These are phyloP conservation scores for Malus hybrid DNA, from an alignment of 331 rosid genomes.

Conservation along the genomic window DNA sequence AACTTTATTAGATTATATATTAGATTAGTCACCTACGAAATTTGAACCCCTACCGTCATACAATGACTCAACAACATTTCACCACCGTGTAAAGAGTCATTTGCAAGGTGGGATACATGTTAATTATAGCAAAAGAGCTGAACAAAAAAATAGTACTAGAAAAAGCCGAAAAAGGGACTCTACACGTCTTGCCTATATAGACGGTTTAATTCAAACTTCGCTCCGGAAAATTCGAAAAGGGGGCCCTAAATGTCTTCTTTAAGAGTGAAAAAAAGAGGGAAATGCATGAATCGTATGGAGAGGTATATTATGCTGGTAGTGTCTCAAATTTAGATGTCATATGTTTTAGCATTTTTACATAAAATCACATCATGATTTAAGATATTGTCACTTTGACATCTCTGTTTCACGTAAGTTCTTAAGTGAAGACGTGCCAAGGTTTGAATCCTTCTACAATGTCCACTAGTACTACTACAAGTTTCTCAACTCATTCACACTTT, in stretches of 20 bases:
- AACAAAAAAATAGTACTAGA: neutral
- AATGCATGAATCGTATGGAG: neutral
- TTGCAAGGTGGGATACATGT: neutral
- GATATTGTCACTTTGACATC: neutral
- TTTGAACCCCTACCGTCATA: fast-evolving
- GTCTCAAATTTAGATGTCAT: neutral
- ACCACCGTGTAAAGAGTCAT: too few relatives aligned
- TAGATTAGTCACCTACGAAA: fast-evolving
- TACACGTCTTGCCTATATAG: neutral
- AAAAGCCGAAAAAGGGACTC: neutral
- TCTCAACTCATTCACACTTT: neutral
- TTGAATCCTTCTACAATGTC: neutral
- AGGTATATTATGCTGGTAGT: neutral
- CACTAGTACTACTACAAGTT: neutral
- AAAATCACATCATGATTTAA: neutral
- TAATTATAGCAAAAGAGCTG: neutral
- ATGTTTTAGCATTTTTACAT: too few relatives aligned
- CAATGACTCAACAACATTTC: too few relatives aligned
- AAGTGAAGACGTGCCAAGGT: neutral
- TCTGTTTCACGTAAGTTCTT: too few relatives aligned
- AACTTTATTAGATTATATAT: too few relatives aligned
- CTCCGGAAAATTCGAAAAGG: neutral
- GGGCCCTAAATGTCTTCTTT: neutral
- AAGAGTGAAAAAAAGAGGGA: neutral
- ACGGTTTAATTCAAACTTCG: neutral